These are phyloP conservation scores for Pleurotus giganteus DNA, from an alignment of 768 basidiomycete species.

Conservation along the genomic window DNA sequence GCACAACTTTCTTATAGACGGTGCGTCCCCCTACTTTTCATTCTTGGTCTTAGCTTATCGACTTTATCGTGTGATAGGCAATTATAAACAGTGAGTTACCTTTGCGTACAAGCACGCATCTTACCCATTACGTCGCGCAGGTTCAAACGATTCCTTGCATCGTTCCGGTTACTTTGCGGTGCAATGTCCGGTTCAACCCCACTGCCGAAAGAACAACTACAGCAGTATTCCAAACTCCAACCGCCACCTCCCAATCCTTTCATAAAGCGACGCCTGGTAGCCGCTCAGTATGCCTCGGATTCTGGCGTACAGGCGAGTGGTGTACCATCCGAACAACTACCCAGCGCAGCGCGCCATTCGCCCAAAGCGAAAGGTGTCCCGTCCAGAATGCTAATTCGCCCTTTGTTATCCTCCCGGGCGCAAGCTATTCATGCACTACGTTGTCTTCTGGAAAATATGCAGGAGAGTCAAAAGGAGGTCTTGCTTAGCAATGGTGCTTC, in stretches of 20 bases:
- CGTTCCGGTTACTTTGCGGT: constrained; percentile 36
- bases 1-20: constrained; percentile 41
- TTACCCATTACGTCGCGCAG: constrained; percentile 15
- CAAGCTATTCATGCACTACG: background rate
- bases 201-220: constrained; percentile 22
- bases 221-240: constrained; percentile 35
- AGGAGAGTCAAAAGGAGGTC: background rate
- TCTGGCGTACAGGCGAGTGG: background rate
- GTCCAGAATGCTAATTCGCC: background rate
- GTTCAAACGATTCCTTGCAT: constrained; percentile 32
- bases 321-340: background rate
- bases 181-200: constrained; percentile 22
- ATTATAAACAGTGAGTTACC: constrained; percentile 30
- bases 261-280: constrained; percentile 22
- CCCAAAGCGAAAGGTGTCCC: background rate
- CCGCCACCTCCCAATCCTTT: constrained; percentile 40
- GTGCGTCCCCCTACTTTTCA: constrained; percentile 19
- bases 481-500: background rate
- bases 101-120: background rate
- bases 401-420: background rate
- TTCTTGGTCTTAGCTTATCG: background rate
- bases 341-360: background rate
- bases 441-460: background rate
- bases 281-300: background rate
- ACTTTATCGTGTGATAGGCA: constrained; percentile 20